Evolutionary conservation across 1,139 yeast species (phyloP).

Genomic region (Suhomyces taliae): DNA sequence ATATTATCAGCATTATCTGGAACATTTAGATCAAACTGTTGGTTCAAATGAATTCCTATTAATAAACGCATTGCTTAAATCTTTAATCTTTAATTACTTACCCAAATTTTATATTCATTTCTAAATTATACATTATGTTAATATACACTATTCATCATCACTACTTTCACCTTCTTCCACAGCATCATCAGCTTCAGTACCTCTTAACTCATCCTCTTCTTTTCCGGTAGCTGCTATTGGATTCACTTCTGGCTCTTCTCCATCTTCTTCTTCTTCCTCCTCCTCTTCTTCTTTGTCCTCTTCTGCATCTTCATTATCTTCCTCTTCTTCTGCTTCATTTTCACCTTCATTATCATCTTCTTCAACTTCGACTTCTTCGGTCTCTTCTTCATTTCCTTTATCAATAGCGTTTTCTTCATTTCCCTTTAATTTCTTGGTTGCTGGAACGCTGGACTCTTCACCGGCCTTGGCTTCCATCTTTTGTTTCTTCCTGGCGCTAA

Average conservation of each 20-base stretch:
- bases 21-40: too few relatives aligned
- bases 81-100: too few relatives aligned
- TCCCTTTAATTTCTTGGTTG: conserved; percentile 19
- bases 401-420: conserved; percentile 22
- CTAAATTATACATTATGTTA: neutral
- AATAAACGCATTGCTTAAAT: too few relatives aligned
- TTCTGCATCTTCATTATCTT: conserved; percentile 12
- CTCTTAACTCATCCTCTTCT: conserved; percentile 28
- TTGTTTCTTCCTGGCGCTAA: conserved; percentile 39
- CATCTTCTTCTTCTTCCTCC: conserved; percentile 21
- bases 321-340: conserved; percentile 17
- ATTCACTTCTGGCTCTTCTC: conserved; percentile 17
- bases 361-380: conserved; percentile 26
- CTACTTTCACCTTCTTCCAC: conserved; percentile 19
- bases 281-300: conserved; percentile 19
- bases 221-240: conserved; percentile 23
- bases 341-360: conserved; percentile 25
- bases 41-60: too few relatives aligned
- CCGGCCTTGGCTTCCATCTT: conserved; percentile 16
- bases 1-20: too few relatives aligned
- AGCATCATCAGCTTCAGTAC: conserved; percentile 17
- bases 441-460: conserved; percentile 4
- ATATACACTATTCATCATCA: conserved; percentile 14
- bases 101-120: neutral
- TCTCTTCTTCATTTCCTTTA: conserved; percentile 15